Evolutionary conservation across 148 eudicot species (phyloP), one percentile per base, ranked within the genome.

Genomic region (Arctostaphylos glauca): DNA sequence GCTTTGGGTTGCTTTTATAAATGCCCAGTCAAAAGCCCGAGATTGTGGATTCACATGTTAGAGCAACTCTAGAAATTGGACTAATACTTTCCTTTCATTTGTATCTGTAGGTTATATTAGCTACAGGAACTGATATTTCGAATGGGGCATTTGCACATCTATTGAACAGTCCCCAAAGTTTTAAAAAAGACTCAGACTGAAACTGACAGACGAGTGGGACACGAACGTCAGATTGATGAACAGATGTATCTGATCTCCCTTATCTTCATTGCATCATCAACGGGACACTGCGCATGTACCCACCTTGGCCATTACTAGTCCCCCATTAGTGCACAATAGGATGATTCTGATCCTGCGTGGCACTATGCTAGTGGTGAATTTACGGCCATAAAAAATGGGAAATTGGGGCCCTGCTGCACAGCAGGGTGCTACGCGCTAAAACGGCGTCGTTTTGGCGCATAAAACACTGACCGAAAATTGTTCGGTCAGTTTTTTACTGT

Each of bases 71-170:
- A 53, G 31, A 21, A 2, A 16, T 13, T 66, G 71, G 25, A 43
- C 16, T 10, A 25, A 66, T 25, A 10, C 4, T 12, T 66, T 9
- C 3, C 0, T 25, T 10, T 25, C 8, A 25, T 12, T 66, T 25
- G 16, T 66, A 25, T 66, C 44, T 66, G 71, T 66, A 66, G 71
- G 44, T 25, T 66, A 14, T 66, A 43, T 25, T 66, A 21, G 41
- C 23, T 5, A 12, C 43, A 0, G 71, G 71, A 25, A 66, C 71
- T 10, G 71, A 66, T 66, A 66, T 43, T 66, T 66, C 71, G 71
- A 66, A 66, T 66, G 10, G 71, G 71, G 71, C 71, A 25, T 43
- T 66, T 66, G 23, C 71, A 66, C 71, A 23, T 25, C 71, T 66
- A 66, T 25, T 66, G 71, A 66, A 66, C 38, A 66, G 25, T 25